A percentile compares a stretch with the other conserved stretches of the same genome.
phyloP scores from a whole-genome alignment of 2,329 filamentous ascomycete genomes.

The Coniochaeta sp. region DNA sequence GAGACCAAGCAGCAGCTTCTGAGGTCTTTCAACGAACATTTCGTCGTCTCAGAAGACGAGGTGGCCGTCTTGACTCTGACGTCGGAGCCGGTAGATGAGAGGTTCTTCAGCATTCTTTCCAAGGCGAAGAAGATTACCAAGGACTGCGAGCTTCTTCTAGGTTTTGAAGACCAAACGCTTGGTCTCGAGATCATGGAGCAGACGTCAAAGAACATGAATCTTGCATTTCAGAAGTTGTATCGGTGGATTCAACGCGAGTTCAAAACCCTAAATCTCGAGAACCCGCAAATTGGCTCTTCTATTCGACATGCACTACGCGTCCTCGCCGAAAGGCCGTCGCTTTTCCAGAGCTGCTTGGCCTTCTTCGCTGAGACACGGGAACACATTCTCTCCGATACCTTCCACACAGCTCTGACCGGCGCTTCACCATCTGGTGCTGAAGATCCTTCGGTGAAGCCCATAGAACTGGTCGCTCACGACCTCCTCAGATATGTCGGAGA shows the following conservation, averaged over 20 bases:
- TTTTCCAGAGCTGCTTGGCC: conserved; percentile 91
- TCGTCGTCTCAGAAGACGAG: conserved; percentile 78
- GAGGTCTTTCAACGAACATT: conserved; percentile 70
- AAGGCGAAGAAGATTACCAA: conserved; percentile 81
- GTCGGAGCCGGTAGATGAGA: conserved; percentile 74
- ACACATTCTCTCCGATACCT: conserved; percentile 77
- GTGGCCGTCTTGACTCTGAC: conserved; percentile 66
- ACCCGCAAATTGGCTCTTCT: conserved; percentile 80
- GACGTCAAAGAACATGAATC: conserved; percentile 77
- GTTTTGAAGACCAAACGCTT: conserved; percentile 80
- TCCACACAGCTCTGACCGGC: conserved; percentile 82
- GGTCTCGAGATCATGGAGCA: conserved; percentile 89
- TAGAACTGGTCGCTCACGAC: conserved; percentile 90
- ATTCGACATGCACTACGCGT: conserved; percentile 80
- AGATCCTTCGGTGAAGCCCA: conserved; percentile 69
- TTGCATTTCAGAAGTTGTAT: conserved; percentile 91
- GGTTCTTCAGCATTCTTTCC: conserved; percentile 70
- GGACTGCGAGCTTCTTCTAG: conserved; percentile 83
- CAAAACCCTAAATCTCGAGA: conserved; percentile 85
- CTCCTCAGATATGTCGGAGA: conserved; percentile 87
- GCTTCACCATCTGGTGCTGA: conserved; percentile 47
- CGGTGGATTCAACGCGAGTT: conserved; percentile 93
- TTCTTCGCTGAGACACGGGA: conserved; percentile 89
- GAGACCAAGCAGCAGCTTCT: conserved; percentile 76
- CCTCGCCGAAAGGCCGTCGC: conserved; percentile 76